Evolutionary conservation across 495 filamentous ascomycete genomes (phyloP).

Genomic region (Neurospora hispaniola): DNA sequence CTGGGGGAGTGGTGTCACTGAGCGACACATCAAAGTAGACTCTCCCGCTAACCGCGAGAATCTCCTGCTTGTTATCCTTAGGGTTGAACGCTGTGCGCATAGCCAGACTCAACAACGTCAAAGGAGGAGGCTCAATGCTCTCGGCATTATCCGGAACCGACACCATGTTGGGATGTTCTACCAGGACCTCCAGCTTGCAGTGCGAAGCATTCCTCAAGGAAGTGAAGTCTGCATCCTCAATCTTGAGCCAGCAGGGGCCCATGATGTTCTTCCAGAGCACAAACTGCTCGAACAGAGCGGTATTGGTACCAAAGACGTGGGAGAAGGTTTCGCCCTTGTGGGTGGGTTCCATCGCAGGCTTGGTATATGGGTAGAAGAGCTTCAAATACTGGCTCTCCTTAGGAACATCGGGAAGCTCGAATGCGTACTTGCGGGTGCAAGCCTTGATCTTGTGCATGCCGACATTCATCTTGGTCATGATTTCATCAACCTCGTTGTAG

Average conservation of each 20-base stretch:
- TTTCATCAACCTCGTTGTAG: constrained; percentile 70
- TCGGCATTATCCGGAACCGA: constrained; percentile 62
- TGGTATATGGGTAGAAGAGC: constrained; percentile 79
- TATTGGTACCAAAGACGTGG: constrained; percentile 88
- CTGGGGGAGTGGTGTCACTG: constrained; percentile 75
- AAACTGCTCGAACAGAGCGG: constrained; percentile 92
- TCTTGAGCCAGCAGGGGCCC: constrained; percentile 94
- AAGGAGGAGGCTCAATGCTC: constrained; percentile 65
- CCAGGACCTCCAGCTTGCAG: constrained; percentile 88
- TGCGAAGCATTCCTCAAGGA: constrained; percentile 86
- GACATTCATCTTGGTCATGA: constrained; percentile 78
- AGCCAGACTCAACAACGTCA: constrained; percentile 90
- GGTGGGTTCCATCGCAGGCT: constrained; percentile 51
- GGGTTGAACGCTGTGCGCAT: constrained; percentile 79
- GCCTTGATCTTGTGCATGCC: constrained; percentile 88
- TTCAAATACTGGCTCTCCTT: constrained; percentile 88
- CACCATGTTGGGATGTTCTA: constrained; percentile 64
- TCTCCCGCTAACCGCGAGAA: constrained; percentile 77
- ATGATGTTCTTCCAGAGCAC: constrained; percentile 97
- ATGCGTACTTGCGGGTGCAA: constrained; percentile 85
- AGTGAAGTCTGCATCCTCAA: constrained; percentile 72
- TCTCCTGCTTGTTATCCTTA: constrained; percentile 95
- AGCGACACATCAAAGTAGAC: constrained; percentile 86
- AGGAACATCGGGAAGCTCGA: constrained; percentile 80
- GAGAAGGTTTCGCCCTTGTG: constrained; percentile 82